Evolutionary conservation across 2,329 filamentous ascomycete species (phyloP).

Genomic region (Periconia digitata): DNA sequence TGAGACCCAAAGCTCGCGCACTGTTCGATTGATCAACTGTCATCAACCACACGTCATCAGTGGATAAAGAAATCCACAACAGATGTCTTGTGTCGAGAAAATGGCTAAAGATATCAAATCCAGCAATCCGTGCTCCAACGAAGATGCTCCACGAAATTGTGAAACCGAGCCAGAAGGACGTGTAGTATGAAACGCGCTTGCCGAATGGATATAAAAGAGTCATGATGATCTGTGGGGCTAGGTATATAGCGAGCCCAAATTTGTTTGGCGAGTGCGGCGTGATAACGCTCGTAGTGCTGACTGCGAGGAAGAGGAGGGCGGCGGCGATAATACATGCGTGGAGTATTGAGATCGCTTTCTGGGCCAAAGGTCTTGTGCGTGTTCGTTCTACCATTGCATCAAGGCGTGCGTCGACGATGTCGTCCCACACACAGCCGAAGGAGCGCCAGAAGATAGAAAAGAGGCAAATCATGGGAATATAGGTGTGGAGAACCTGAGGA

Average conservation of each 20-base stretch:
- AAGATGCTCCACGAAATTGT: background rate
- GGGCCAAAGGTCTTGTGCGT: background rate
- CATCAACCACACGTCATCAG: background rate
- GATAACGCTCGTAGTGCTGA: background rate
- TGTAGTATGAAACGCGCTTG: background rate
- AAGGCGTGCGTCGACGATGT: constrained; percentile 57
- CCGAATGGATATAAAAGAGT: background rate
- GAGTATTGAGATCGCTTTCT: background rate
- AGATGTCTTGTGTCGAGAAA: too few relatives aligned
- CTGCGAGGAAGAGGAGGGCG: background rate
- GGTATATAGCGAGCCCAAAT: background rate
- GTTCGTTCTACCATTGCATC: constrained; percentile 48
- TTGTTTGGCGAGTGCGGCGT: too few relatives aligned
- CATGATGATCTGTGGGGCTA: background rate
- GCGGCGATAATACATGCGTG: background rate
- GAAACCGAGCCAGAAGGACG: background rate
- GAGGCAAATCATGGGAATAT: background rate
- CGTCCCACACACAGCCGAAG: constrained; percentile 56
- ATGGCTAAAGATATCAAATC: too few relatives aligned
- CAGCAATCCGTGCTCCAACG: background rate
- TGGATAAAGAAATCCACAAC: background rate
- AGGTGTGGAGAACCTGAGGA: background rate
- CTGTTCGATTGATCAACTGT: too few relatives aligned
- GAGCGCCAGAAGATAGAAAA: constrained; percentile 3
- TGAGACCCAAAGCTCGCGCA: background rate